Evolutionary conservation across 768 basidiomycete species (phyloP).

Genomic region (Amanita molliuscula): DNA sequence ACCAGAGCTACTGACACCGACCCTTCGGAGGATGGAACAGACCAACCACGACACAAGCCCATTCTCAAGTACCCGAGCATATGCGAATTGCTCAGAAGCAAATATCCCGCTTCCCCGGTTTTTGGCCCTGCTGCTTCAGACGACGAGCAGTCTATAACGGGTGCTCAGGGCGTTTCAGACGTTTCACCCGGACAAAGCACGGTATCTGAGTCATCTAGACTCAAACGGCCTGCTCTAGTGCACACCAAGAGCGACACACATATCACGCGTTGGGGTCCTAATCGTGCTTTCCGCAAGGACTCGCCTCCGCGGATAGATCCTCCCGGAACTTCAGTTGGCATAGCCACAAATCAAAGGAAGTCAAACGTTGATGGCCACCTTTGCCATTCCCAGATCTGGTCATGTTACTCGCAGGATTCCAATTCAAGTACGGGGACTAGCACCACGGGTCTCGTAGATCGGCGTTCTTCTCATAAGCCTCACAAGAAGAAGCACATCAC

Average conservation of each 20-base stretch:
- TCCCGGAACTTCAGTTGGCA: slow-evolving; percentile 15
- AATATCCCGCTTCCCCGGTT: slow-evolving; percentile 52
- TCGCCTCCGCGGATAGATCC: slow-evolving; percentile 61
- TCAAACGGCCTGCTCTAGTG: slow-evolving; percentile 48
- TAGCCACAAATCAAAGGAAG: slow-evolving; percentile 11
- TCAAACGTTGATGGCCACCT: slow-evolving; percentile 11
- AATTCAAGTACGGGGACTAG: slow-evolving; percentile 18
- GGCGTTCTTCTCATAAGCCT: slow-evolving; percentile 12
- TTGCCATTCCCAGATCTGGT: slow-evolving; percentile 6
- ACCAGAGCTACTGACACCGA: slow-evolving; percentile 41
- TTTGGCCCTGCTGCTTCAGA: slow-evolving; percentile 49
- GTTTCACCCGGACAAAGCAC: not conserved
- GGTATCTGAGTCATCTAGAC: slow-evolving; percentile 2
- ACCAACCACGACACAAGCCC: slow-evolving; percentile 48
- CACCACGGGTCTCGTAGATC: slow-evolving; percentile 9
- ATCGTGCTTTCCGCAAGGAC: slow-evolving; percentile 43
- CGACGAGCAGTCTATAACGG: slow-evolving; percentile 22
- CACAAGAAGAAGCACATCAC: slow-evolving; percentile 81
- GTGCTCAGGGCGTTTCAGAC: not conserved
- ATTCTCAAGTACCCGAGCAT: slow-evolving; percentile 96
- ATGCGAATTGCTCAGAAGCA: slow-evolving; percentile 75
- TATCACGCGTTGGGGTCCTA: slow-evolving; percentile 46
- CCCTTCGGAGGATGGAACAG: slow-evolving; percentile 23
- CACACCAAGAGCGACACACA: slow-evolving; percentile 90
- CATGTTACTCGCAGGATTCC: slow-evolving; percentile 18